phyloP scores from a whole-genome alignment of 2,329 filamentous ascomycete species.

The Didymella lethalis region DNA sequence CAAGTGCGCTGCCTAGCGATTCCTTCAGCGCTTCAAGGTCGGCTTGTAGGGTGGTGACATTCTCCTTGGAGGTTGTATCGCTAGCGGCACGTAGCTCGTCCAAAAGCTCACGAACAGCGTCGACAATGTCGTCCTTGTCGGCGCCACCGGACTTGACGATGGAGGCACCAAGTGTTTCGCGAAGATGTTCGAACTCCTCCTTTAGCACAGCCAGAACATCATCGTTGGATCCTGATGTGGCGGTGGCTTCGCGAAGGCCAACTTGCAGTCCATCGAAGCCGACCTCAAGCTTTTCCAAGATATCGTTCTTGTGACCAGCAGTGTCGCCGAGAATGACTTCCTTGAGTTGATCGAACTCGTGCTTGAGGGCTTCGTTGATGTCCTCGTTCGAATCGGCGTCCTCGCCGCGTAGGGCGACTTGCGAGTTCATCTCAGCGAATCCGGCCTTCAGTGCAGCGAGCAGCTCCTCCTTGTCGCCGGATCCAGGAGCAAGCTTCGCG shows the following conservation, averaged over 20 bases:
- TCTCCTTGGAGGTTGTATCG: slow-evolving; percentile 52
- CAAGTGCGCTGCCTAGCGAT: slow-evolving; percentile 53
- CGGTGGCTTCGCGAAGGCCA: slow-evolving; percentile 50
- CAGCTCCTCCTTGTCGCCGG: slow-evolving; percentile 50
- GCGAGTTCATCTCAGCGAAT: slow-evolving; percentile 53
- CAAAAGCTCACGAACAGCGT: slow-evolving; percentile 64
- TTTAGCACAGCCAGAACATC: slow-evolving; percentile 61
- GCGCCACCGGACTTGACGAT: slow-evolving; percentile 57
- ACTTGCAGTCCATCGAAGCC: slow-evolving; percentile 59
- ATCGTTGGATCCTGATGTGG: slow-evolving; percentile 48
- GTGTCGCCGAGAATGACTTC: slow-evolving; percentile 73
- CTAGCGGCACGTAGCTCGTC: slow-evolving; percentile 55
- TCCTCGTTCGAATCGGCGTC: slow-evolving; percentile 54
- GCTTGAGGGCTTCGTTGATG: slow-evolving; percentile 74
- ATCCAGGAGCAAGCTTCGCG: slow-evolving; percentile 51
- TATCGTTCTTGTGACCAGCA: slow-evolving; percentile 66
- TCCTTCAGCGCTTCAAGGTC: slow-evolving; percentile 56
- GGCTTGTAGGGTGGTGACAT: slow-evolving; percentile 52
- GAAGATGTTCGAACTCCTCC: slow-evolving; percentile 68
- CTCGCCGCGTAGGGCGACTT: slow-evolving; percentile 48
- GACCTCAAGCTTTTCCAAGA: slow-evolving; percentile 66
- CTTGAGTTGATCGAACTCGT: slow-evolving; percentile 82
- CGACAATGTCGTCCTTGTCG: slow-evolving; percentile 73
- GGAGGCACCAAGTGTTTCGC: slow-evolving; percentile 63
- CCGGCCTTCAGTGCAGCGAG: slow-evolving; percentile 51